These are phyloP conservation scores for Schizopora paradoxa DNA, from an alignment of 1,284 basidiomycete species.

Conservation along the genomic window DNA sequence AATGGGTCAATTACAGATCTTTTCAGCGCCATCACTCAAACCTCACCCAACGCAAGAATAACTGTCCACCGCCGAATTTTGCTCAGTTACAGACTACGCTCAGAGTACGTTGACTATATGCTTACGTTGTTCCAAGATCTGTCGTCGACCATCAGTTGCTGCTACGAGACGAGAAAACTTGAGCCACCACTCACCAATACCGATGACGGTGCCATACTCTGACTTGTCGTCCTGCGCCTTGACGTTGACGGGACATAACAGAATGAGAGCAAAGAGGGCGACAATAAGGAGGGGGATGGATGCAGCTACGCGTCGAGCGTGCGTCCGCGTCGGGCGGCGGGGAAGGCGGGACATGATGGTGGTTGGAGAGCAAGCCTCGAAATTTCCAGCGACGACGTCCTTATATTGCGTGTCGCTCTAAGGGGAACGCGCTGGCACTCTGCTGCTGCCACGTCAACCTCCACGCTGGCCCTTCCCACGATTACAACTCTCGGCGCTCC, in stretches of 20 bases:
- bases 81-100: slow-evolving; percentile 17
- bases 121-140: slow-evolving; percentile 81
- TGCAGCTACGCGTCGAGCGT: slow-evolving; percentile 48
- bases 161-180: not conserved
- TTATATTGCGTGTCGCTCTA: slow-evolving; percentile 11
- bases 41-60: slow-evolving; percentile 75
- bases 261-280: slow-evolving; percentile 58
- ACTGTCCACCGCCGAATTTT: slow-evolving; percentile 32
- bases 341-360: slow-evolving; percentile 34
- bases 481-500: not conserved
- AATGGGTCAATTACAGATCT: slow-evolving; percentile 7
- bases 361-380: slow-evolving; percentile 1
- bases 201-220: slow-evolving; percentile 91
- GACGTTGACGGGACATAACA: slow-evolving; percentile 52
- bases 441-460: slow-evolving; percentile 6
- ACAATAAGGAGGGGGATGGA: slow-evolving; percentile 62
- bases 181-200: slow-evolving; percentile 69
- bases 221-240: slow-evolving; percentile 50
- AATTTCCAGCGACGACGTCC: not conserved
- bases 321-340: slow-evolving; percentile 49
- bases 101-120: slow-evolving; percentile 14
- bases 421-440: slow-evolving; percentile 4
- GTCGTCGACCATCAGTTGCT: slow-evolving; percentile 15
- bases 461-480: not conserved
- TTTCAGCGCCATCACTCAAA: not conserved